Percentiles rank a stretch among this genome's conserved stretches.
Conservation (phyloP, 2,329 filamentous ascomycete genomes). For the Penicillium griseofulvum region DNA sequence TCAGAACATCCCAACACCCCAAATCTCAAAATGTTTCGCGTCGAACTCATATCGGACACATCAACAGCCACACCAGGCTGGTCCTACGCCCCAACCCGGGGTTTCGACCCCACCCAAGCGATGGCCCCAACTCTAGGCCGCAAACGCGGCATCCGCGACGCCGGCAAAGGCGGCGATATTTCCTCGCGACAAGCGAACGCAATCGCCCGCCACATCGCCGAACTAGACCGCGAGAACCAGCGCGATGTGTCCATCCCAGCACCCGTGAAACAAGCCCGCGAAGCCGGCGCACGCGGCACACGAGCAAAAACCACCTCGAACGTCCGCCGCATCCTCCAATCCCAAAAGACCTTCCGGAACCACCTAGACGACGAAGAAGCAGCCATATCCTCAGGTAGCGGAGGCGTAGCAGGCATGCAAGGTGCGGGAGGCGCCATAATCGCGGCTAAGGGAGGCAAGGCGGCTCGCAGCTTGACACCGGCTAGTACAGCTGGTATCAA, state of each 20-base stretch:
- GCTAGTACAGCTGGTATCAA: conserved; percentile 21
- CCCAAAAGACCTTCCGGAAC: conserved; percentile 51
- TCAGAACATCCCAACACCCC: neutral
- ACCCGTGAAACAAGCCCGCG: conserved; percentile 52
- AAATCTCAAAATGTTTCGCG: conserved; percentile 58
- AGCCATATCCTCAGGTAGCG: conserved; percentile 24
- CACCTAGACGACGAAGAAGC: conserved; percentile 54
- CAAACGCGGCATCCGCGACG: conserved; percentile 69
- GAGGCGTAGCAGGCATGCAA: conserved; percentile 1
- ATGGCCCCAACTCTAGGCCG: conserved; percentile 54
- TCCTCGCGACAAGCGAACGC: conserved; percentile 80
- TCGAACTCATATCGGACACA: conserved; percentile 75
- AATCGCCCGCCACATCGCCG: conserved; percentile 74
- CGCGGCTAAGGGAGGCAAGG: conserved; percentile 11
- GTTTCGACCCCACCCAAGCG: conserved; percentile 58
- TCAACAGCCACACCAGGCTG: conserved; percentile 76
- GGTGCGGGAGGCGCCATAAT: neutral
- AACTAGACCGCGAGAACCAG: conserved; percentile 77
- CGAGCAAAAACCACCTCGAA: conserved; percentile 47
- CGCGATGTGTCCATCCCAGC: conserved; percentile 70
- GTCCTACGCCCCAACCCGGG: conserved; percentile 81
- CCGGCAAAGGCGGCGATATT: conserved; percentile 60
- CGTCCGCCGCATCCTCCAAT: conserved; percentile 48
- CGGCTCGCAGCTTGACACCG: conserved; percentile 29
- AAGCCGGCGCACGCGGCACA: conserved; percentile 36